Base-by-base conservation (phyloP, 805 yeast genomes). In the Vanderwaltozyma verrucispora region DNA sequence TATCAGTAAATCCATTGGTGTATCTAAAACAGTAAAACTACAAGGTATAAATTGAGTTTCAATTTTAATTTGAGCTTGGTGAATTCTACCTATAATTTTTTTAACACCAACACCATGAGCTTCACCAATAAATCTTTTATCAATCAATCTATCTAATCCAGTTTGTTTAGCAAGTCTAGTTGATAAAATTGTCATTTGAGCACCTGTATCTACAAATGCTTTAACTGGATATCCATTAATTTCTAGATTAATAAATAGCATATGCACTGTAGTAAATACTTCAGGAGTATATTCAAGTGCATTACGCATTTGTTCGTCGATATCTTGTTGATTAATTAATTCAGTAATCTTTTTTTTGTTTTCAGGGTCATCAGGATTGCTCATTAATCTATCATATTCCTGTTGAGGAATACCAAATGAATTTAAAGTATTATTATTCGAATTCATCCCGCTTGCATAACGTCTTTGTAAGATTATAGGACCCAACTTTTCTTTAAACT, bases 201-300 rank as follows among this genome's bases (percentile, higher is more conserved):
- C 97, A 2, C 99, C 98, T 0, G 96, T 77, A 56, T 92, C 99
- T 5, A 92, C 94, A 64, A 92, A 86, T 0, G 97, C 97, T 55
- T 84, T 84, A 3, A 87, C 80, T 17, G 79, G 77, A 32, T 70
- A 67, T 1, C 92, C 89, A 51, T 92, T 88, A 27, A 89, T 80
- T 46, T 75, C 79, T 29, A 86, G 68, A 39, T 77, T 69, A 13
- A 92, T 76, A 59, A 80, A 89, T 28, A 92, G 69, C 95, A 92
- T 87, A 24, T 74, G 73, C 3, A 89, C 94, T 0, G 71, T 60
- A 0, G 87, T 79, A 62, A 92, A 92, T 27, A 83, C 71, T 56
- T 92, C 99, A 0, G 99, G 98, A 4, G 89, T 75, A 37, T 79
- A 77, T 41, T 88, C 96, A 55, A 77, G 68, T 0, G 98, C 97